Evolutionary conservation across 352 stramenopile species (phyloP).

Genomic region (Pythium phragmitis): DNA sequence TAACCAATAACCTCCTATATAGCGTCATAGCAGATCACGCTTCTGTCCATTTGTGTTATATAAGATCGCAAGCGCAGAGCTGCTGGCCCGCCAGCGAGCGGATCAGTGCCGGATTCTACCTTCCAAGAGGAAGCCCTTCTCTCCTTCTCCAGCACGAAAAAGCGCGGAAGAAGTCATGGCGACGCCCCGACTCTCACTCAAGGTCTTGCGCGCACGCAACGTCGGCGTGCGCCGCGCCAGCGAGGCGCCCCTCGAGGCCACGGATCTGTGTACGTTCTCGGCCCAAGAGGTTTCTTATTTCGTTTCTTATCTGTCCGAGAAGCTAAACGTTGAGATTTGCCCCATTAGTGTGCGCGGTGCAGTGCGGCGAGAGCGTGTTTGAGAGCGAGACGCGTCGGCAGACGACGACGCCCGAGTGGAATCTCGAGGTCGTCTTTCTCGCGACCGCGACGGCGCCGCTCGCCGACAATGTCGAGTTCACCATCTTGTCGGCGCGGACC

Average conservation of each 20-base stretch:
- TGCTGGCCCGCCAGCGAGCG: background rate
- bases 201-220: conserved; percentile 20
- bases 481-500: conserved; percentile 49
- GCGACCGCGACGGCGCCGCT: conserved; percentile 42
- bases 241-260: conserved; percentile 11
- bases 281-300: background rate
- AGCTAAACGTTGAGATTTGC: background rate
- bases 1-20: background rate
- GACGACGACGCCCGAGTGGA: conserved; percentile 51
- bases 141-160: background rate
- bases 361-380: conserved; percentile 48
- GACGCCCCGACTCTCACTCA: conserved; percentile 22
- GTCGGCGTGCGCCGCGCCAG: conserved; percentile 17
- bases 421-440: conserved; percentile 51
- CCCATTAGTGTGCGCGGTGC: conserved; percentile 52
- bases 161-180: conserved; percentile 1
- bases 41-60: background rate
- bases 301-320: background rate
- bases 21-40: background rate
- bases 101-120: conserved; percentile 15
- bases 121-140: background rate
- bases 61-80: conserved; percentile 25
- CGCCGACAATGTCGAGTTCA: conserved; percentile 42
- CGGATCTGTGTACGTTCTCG: conserved; percentile 14
- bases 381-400: conserved; percentile 43